Conservation (phyloP, 805 yeast genomes). For the Sungouiella blattae region DNA sequence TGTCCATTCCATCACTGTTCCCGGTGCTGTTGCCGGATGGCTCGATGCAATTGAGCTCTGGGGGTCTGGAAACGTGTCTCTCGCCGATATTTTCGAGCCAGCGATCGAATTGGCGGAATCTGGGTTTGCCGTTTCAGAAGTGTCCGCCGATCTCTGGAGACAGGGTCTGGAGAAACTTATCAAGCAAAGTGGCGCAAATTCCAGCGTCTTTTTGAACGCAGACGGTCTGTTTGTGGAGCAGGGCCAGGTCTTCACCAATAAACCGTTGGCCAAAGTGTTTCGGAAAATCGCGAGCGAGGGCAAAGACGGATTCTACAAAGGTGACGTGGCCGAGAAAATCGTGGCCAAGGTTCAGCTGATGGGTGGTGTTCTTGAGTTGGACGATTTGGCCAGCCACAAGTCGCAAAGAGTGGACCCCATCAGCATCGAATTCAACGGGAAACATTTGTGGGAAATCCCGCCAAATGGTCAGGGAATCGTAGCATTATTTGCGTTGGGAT, state of each 20-base stretch:
- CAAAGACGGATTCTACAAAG: conserved; percentile 64
- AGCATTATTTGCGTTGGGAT: conserved; percentile 67
- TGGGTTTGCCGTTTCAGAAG: conserved; percentile 62
- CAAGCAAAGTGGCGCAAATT: conserved; percentile 29
- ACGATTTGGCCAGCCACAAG: conserved; percentile 56
- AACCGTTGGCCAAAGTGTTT: conserved; percentile 50
- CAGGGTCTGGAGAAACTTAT: conserved; percentile 37
- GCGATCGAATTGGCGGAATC: conserved; percentile 66
- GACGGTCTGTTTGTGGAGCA: conserved; percentile 20
- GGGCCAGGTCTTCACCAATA: conserved; percentile 44
- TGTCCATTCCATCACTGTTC: conserved; percentile 63
- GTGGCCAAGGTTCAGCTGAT: conserved; percentile 47
- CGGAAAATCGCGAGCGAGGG: conserved; percentile 53
- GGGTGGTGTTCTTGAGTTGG: conserved; percentile 54
- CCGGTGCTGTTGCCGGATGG: conserved; percentile 84
- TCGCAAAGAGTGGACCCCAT: conserved; percentile 69
- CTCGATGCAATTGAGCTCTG: conserved; percentile 61
- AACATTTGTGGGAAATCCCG: conserved; percentile 73
- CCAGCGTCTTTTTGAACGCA: conserved; percentile 10
- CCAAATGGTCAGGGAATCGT: conserved; percentile 83
- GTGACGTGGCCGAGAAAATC: conserved; percentile 65
- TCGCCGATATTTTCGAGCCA: conserved; percentile 57
- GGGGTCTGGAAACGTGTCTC: conserved; percentile 67
- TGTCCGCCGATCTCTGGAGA: conserved; percentile 53
- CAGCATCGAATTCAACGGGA: conserved; percentile 46